These are phyloP conservation scores for Lasiosphaeriaceae sp. DNA, from an alignment of 495 filamentous ascomycete species.

Conservation along the genomic window DNA sequence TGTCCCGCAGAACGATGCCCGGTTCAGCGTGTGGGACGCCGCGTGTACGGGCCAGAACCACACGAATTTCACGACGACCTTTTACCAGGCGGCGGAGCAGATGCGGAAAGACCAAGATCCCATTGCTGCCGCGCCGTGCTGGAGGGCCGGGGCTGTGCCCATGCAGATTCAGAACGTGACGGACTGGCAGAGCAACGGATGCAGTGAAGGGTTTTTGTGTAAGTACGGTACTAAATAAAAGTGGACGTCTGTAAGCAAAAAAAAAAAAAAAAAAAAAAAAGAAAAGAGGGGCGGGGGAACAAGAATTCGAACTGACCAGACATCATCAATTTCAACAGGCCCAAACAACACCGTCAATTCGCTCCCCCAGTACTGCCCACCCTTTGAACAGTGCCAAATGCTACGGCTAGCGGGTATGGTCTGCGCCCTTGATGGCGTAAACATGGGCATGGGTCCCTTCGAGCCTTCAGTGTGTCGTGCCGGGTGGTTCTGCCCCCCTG, in stretches of 20 bases:
- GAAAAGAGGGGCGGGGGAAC: too few species aligned
- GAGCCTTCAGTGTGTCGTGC: conserved; percentile 44
- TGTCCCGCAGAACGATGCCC: not conserved
- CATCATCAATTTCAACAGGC: too few species aligned
- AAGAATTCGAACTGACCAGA: too few species aligned
- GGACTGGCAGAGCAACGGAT: conserved; percentile 34
- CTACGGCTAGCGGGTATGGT: conserved; percentile 29
- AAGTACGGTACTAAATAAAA: conserved; percentile 15
- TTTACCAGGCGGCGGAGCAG: conserved; percentile 20
- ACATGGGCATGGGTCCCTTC: conserved; percentile 34
- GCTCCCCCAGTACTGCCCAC: conserved; percentile 45
- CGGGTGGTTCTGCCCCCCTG: conserved; percentile 39
- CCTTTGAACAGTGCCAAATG: conserved; percentile 32
- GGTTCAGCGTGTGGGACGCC: conserved; percentile 24
- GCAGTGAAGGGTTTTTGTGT: conserved; percentile 39
- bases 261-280: too few species aligned
- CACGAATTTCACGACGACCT: conserved; percentile 29
- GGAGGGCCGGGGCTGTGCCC: conserved; percentile 29
- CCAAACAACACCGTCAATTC: conserved; percentile 41
- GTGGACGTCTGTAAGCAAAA: too few species aligned
- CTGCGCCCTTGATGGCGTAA: conserved; percentile 29
- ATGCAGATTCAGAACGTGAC: conserved; percentile 32
- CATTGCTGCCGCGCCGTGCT: conserved; percentile 31
- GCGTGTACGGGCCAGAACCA: conserved; percentile 31
- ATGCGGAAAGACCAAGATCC: conserved; percentile 11